Evolutionary conservation across 495 filamentous ascomycete species (phyloP), one percentile per base, ranked within the genome.

Genomic region (Xylaria intraflava): DNA sequence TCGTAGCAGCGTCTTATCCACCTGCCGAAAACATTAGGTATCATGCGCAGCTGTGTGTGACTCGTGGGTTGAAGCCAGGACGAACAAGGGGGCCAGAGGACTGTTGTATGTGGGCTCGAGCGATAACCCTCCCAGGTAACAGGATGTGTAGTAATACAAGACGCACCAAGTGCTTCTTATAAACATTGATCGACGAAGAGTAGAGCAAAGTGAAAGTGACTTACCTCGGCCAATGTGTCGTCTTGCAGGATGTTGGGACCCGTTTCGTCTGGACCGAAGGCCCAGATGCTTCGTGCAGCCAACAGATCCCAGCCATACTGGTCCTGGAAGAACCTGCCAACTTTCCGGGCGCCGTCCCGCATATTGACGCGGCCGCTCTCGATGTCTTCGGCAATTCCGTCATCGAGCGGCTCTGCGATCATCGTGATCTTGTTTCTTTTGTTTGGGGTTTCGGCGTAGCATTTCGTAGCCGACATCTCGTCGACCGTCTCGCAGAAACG

Each of bases 371-470:
- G 83, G 39, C 91, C 90, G 58, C 81, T 85, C 72, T 97, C 93
- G 56, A 98, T 97, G 61, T 97, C 93, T 62, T 91, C 87, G 14
- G 91, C 89, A 58, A 98, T 95, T 14, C 92, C 94, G 46, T 91
- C 83, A 62, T 98, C 93, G 38, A 98, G 72, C 14, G 92, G 90
- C 62, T 97, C 93, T 22, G 94, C 93, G 41, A 96, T 86, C 89
- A 97, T 96, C 43, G 93, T 98, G 66, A 98, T 88, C 69, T 95
- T 96, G 72, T 97, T 98, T 72, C 95, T 95, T 67, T 98, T 97
- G 71, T 98, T 98, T 6, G 93, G 93, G 3, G 93, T 98, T 59
- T 95, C 81, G 10, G 93, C 91, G 69, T 96, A 97, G 68, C 93
- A 97, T 75, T 96, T 96, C 53, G 95, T 96, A 24, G 92, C 90